phyloP scores from a whole-genome alignment of 2,329 filamentous ascomycete genomes.

The Metarhizium robertsii region DNA sequence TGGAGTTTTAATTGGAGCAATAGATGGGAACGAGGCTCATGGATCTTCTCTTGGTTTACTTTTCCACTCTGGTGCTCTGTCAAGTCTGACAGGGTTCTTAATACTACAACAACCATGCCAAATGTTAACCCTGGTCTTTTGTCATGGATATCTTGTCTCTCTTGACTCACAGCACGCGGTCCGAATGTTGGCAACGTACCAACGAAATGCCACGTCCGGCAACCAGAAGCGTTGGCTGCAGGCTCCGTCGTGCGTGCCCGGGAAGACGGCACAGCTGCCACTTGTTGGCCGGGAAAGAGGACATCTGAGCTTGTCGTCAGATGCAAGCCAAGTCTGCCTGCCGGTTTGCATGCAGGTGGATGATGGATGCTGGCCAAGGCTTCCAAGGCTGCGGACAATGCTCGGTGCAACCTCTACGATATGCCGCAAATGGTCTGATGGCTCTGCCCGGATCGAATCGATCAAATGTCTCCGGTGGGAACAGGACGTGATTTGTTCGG shows the following conservation, averaged over 20 bases:
- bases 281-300: no score
- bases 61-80: not conserved
- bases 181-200: not conserved
- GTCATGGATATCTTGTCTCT: not conserved
- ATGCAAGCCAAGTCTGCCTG: not conserved
- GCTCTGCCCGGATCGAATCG: not conserved
- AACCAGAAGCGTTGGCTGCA: no score
- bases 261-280: no score
- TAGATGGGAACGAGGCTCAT: slow-evolving; percentile 1
- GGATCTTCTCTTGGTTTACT: not conserved
- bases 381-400: not conserved
- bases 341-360: not conserved
- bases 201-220: no score
- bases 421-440: not conserved
- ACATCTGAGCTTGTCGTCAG: not conserved
- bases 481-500: not conserved
- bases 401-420: not conserved
- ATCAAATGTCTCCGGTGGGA: not conserved
- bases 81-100: not conserved
- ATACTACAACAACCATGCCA: not conserved
- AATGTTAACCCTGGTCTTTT: not conserved
- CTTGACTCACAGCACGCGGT: no score
- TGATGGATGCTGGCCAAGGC: not conserved
- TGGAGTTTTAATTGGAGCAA: slow-evolving; percentile 1
- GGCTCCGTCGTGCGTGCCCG: no score